Percentiles rank a stretch among this genome's conserved stretches.
Evolutionary conservation across 2,329 filamentous ascomycete species (phyloP).

Genomic region (Teratosphaeriaceae sp.): DNA sequence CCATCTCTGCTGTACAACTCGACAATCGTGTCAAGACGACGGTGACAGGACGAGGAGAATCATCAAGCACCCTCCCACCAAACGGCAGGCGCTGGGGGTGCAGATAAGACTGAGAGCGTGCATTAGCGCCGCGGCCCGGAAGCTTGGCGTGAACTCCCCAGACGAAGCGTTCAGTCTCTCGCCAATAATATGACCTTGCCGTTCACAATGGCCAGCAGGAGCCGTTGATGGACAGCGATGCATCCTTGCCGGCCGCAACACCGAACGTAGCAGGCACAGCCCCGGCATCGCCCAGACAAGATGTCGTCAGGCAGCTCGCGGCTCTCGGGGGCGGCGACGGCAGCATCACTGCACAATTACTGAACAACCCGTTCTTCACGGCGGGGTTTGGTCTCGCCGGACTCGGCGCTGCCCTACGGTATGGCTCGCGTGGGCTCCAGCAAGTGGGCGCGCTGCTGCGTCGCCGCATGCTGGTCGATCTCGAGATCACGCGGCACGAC

Average conservation of each 20-base stretch:
- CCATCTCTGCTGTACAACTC: slow-evolving; percentile 23
- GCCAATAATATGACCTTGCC: too few species aligned
- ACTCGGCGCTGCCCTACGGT: slow-evolving; percentile 72
- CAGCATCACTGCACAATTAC: slow-evolving; percentile 39
- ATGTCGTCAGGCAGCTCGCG: slow-evolving; percentile 33
- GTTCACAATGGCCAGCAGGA: too few species aligned
- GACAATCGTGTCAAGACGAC: too few species aligned
- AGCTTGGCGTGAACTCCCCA: too few species aligned
- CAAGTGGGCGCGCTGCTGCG: slow-evolving; percentile 67
- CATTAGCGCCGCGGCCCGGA: too few species aligned
- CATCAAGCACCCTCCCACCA: too few species aligned
- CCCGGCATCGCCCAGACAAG: slow-evolving; percentile 13
- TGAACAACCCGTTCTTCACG: slow-evolving; percentile 48
- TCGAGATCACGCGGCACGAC: slow-evolving; percentile 93
- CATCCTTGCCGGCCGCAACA: not conserved
- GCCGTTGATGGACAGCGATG: slow-evolving; percentile 30
- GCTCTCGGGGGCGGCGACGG: slow-evolving; percentile 27
- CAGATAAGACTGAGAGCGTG: too few species aligned
- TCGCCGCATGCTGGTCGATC: slow-evolving; percentile 81
- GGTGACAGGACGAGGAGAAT: too few species aligned
- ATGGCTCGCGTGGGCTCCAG: slow-evolving; percentile 71
- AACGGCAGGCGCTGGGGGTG: too few species aligned
- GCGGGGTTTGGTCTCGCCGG: slow-evolving; percentile 80
- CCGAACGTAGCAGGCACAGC: not conserved
- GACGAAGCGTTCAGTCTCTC: too few species aligned